A percentile compares a stretch with the other conserved stretches of the same genome.
phyloP scores from a whole-genome alignment of 148 eudicot species.

The Camellia granthamiana region DNA sequence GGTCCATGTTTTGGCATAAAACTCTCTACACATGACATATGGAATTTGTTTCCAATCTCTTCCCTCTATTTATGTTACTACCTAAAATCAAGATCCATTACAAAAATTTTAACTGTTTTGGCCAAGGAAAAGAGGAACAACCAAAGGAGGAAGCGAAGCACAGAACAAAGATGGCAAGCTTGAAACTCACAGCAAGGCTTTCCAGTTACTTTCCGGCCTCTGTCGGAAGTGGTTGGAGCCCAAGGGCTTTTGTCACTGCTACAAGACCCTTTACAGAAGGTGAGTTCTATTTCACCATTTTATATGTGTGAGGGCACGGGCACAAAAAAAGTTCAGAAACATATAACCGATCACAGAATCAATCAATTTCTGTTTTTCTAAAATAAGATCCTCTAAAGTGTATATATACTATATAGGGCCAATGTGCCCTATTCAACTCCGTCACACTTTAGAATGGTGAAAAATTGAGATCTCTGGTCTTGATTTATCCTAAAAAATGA shows the following conservation, averaged over 20 bases:
- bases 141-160: no score
- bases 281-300: background rate
- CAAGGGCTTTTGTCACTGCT: slow-evolving; percentile 34
- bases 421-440: no score
- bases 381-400: no score
- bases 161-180: slow-evolving; percentile 8
- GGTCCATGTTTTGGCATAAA: background rate
- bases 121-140: background rate
- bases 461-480: no score
- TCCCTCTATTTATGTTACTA: background rate
- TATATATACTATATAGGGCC: no score
- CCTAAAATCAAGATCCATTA: background rate
- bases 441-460: no score
- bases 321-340: background rate
- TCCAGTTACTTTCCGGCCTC: slow-evolving; percentile 10
- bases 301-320: no score
- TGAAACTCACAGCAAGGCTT: slow-evolving; percentile 1
- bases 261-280: slow-evolving; percentile 38
- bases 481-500: no score
- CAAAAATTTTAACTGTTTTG: background rate
- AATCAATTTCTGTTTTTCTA: background rate
- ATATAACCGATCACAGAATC: background rate
- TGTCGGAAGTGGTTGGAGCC: background rate
- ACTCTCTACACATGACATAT: slow-evolving; percentile 1
- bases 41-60: background rate